A percentile compares a stretch with the other conserved stretches of the same genome.
These are phyloP conservation scores for Herpotrichia juniperi DNA, from an alignment of 2,329 filamentous ascomycete species.

Conservation along the genomic window DNA sequence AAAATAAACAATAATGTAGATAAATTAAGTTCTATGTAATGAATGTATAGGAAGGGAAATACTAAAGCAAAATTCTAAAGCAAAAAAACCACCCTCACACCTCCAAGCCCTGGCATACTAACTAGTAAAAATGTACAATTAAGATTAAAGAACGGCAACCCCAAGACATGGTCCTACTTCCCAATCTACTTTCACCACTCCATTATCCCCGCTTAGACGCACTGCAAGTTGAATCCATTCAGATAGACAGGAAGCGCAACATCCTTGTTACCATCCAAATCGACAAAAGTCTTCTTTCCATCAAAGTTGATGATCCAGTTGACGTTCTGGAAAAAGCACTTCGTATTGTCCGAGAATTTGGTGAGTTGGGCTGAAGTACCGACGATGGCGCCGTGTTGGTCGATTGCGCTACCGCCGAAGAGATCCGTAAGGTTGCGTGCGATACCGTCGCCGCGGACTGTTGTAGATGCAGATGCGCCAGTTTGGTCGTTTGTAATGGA, in stretches of 20 bases:
- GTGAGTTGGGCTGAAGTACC: slow-evolving; percentile 13
- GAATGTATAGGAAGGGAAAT: too few relatives aligned
- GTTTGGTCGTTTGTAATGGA: slow-evolving; percentile 16
- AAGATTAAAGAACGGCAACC: too few relatives aligned
- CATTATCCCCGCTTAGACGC: too few relatives aligned
- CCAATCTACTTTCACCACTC: too few relatives aligned
- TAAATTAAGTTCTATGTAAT: too few relatives aligned
- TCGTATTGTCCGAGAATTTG: slow-evolving; percentile 4
- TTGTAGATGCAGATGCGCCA: slow-evolving; percentile 7
- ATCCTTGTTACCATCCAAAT: slow-evolving; percentile 13
- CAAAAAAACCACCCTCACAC: too few relatives aligned
- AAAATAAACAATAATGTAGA: too few relatives aligned
- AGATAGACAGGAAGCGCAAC: slow-evolving; percentile 1
- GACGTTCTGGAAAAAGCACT: slow-evolving; percentile 16
- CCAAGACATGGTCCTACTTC: too few relatives aligned
- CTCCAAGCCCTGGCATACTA: too few relatives aligned
- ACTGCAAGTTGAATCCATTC: slow-evolving; percentile 8
- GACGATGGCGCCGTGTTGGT: slow-evolving; percentile 11
- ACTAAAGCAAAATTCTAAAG: too few relatives aligned
- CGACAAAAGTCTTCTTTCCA: slow-evolving; percentile 10
- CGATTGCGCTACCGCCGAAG: slow-evolving; percentile 13
- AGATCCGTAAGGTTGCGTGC: slow-evolving; percentile 11
- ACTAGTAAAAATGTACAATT: too few relatives aligned
- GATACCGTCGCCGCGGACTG: slow-evolving; percentile 12
- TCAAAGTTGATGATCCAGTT: slow-evolving; percentile 13